Base-by-base conservation (phyloP, 2,329 filamentous ascomycete species). In the Apiospora saccharicola region DNA sequence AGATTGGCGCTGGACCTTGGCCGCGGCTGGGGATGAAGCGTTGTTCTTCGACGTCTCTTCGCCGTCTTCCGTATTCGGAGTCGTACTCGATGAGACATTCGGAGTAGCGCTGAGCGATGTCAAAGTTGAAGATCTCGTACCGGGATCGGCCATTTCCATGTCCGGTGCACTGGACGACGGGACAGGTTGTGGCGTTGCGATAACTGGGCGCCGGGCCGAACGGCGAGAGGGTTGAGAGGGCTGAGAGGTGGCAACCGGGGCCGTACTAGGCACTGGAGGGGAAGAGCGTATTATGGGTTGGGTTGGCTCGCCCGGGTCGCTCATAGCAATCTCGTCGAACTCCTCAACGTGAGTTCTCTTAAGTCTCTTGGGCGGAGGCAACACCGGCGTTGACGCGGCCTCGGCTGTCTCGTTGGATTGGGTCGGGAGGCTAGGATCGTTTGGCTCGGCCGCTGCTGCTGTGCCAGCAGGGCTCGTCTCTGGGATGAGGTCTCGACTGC, bases 21-120 rank as follows among this genome's bases (percentile, higher is more conserved):
- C 77, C n/a, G 76, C 75, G 1, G 77, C 76, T 44, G 83, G 82
- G 12, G 82, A 84, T 13, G 80, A 80, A 57, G 75, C 72, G 22
- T 69, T 44, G n/a, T 57, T 13, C 67, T 74, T 49, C 68, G 67
- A 61, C 13, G 53, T n/a, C 4, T 70, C 72, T 49, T 72, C 72
- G 22, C 73, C 72, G 34, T 75, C 71, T 34, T 78, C 78, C 34
- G 78, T 79, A 51, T 73, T 77, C 30, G 76, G 75, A 7, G 77
- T 77, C n/a, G 75, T 72, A 67, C 75, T 78, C 1, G 78, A 78
- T 6, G 78, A 72, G 49, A 79, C 47, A 24, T 57, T 74, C 6
- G 79, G 79, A 6, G 79, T 80, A 26, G 74, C 71, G 37, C 79
- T 79, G 49, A 81, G 71, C 14, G 73, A 73, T 24, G 78, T 76